Evolutionary conservation across 495 filamentous ascomycete genomes (phyloP).

Genomic region (Pyrenula massariospora): DNA sequence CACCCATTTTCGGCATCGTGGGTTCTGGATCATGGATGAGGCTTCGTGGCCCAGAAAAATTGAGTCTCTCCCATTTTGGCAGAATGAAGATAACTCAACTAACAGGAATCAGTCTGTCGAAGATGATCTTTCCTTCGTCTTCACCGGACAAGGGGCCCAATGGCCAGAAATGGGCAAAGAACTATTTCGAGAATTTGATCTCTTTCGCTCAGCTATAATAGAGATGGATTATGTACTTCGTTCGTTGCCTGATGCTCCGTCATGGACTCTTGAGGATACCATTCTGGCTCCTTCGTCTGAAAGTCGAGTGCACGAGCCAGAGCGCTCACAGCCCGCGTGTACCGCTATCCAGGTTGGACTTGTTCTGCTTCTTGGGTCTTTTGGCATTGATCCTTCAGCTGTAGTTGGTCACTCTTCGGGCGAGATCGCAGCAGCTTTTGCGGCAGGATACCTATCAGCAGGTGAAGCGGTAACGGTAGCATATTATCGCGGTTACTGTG

Average conservation of each 20-base stretch:
- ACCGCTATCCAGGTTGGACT: constrained; percentile 8
- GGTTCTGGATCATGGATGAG: constrained; percentile 13
- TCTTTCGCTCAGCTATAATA: constrained; percentile 25
- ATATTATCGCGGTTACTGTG: constrained; percentile 11
- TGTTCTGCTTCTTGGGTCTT: constrained; percentile 3
- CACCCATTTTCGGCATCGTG: constrained; percentile 7
- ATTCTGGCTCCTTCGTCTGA: constrained; percentile 1
- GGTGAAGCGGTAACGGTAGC: constrained; percentile 15
- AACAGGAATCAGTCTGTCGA: constrained; percentile 2
- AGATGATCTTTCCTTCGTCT: too few species aligned
- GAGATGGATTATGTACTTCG: constrained; percentile 29
- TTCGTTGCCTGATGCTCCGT: constrained; percentile 25
- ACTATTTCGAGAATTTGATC: constrained; percentile 16
- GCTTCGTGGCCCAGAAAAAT: constrained; percentile 1
- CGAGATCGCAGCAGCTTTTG: constrained; percentile 16
- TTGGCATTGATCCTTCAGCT: constrained; percentile 7
- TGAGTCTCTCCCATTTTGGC: background rate
- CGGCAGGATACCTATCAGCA: constrained; percentile 17
- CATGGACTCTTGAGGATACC: constrained; percentile 30
- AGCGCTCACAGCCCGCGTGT: constrained; percentile 5
- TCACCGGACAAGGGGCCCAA: constrained; percentile 40
- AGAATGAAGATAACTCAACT: background rate
- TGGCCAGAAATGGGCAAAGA: constrained; percentile 35
- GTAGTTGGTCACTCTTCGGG: constrained; percentile 14
- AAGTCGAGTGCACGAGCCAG: constrained; percentile 6